Base-by-base conservation (phyloP, 78 protist species). In the Anaeramoeba flamelloides region DNA sequence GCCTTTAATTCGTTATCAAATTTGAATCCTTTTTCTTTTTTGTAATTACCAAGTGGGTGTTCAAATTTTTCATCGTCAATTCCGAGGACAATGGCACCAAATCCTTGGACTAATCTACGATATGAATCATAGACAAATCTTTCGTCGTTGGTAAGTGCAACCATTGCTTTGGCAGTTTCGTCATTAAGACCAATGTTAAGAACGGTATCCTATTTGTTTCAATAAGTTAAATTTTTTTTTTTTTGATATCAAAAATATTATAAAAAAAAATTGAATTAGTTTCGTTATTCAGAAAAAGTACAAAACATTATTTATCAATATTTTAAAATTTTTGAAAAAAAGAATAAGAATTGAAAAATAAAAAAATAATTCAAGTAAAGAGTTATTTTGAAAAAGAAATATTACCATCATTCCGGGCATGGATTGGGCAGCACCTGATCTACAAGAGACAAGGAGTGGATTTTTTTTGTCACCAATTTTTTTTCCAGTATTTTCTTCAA, bases 141-240 rank as follows among this genome's bases (percentile, higher is more conserved):
- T n/a, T n/a, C n/a, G 77, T 87, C 87, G 41, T 22, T 30, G 22
- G 89, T 38, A 65, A 75, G 31, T 74, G 38, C 17, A 17, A 78
- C 88, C 75, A 86, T 31, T 31, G 41, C 77, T 22, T 37, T 82
- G 30, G 81, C 82, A 17, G 82, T 41, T 12, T 0, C 53, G 39
- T 82, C 90, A 79, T 88, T 90, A 40, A 87, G 80, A 1, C 91
- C 91, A 33, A 90, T 82, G 85, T 90, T 90, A 75, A 90, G 88
- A 38, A 90, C 89, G 0, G 93, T 90, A 85, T 90, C 93, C 91
- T 87, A n/a, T n/a, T n/a, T n/a, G n/a, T n/a, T n/a, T n/a, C n/a
- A n/a, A n/a, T n/a, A n/a, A n/a, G n/a, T n/a, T n/a, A n/a, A n/a
- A n/a, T n/a, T n/a, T n/a, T n/a, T n/a, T 87, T 90, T 87, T 90